phyloP scores from a whole-genome alignment of 2,329 filamentous ascomycete species.

The Alternaria viburni region DNA sequence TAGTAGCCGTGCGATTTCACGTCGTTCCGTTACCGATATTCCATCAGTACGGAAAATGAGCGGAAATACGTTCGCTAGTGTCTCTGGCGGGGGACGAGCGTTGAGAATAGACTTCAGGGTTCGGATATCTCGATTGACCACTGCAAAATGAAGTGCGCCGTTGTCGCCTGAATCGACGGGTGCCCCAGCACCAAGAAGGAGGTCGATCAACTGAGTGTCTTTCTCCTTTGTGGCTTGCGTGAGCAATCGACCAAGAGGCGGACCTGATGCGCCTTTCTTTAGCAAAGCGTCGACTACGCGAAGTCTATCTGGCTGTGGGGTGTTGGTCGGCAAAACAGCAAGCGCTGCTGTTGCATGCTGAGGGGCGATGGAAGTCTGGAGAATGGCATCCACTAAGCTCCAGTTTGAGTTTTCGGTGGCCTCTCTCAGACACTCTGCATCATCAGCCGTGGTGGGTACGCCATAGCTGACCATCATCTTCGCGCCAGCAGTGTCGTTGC shows the following conservation, averaged over 20 bases:
- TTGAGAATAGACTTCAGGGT: conserved; percentile 30
- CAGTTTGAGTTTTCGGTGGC: conserved; percentile 39
- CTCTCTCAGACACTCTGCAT: conserved; percentile 38
- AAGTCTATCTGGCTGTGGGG: conserved; percentile 30
- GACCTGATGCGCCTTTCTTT: conserved; percentile 36
- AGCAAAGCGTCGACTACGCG: conserved; percentile 34
- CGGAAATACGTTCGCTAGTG: conserved; percentile 32
- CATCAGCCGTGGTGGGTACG: conserved; percentile 36
- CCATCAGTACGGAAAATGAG: conserved; percentile 21
- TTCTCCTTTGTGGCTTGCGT: conserved; percentile 37
- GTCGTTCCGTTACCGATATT: conserved; percentile 28
- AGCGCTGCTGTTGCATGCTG: conserved; percentile 39
- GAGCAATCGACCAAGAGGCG: conserved; percentile 36
- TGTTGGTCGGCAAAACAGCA: conserved; percentile 24
- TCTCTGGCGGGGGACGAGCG: conserved; percentile 26
- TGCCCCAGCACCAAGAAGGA: conserved; percentile 37
- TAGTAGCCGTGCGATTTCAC: conserved; percentile 28
- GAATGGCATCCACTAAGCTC: conserved; percentile 33
- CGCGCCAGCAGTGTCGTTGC: conserved; percentile 37
- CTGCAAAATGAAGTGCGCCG: conserved; percentile 29
- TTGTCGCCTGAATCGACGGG: conserved; percentile 27
- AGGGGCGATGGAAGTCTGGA: conserved; percentile 30
- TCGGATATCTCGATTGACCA: conserved; percentile 30
- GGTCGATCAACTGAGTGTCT: conserved; percentile 33
- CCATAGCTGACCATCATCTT: conserved; percentile 40